Conservation (phyloP, 768 basidiomycete genomes). For the Tulasnella calospora region DNA sequence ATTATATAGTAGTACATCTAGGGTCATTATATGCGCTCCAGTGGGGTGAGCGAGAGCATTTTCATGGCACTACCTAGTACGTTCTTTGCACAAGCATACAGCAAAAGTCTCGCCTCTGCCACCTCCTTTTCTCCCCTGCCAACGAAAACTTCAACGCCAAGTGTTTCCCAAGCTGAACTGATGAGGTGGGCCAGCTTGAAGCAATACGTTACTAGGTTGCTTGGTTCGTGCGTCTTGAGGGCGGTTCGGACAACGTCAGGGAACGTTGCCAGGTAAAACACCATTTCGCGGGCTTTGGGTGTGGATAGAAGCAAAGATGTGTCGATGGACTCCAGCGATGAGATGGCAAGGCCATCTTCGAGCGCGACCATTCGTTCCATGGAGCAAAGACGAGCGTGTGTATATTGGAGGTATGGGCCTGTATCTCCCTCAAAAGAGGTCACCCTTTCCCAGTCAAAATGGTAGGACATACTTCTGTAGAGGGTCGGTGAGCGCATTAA, state of each 20-base stretch:
- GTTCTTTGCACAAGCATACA: slow-evolving; percentile 42
- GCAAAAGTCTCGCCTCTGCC: slow-evolving; percentile 41
- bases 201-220: slow-evolving; percentile 40
- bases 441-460: slow-evolving; percentile 43
- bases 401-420: slow-evolving; percentile 46
- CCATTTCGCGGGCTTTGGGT: slow-evolving; percentile 41
- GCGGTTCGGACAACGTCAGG: slow-evolving; percentile 41
- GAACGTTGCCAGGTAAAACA: slow-evolving; percentile 41
- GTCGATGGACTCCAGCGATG: slow-evolving; percentile 35
- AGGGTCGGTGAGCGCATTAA: background rate
- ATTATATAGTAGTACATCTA: background rate
- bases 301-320: slow-evolving; percentile 37
- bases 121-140: slow-evolving; percentile 31
- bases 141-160: slow-evolving; percentile 36
- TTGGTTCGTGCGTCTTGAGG: slow-evolving; percentile 38
- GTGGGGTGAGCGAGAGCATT: slow-evolving; percentile 42
- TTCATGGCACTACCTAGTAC: slow-evolving; percentile 42
- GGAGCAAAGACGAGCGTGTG: slow-evolving; percentile 45
- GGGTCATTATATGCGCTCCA: slow-evolving; percentile 41
- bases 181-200: slow-evolving; percentile 41
- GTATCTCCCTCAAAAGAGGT: slow-evolving; percentile 47
- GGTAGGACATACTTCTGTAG: slow-evolving; percentile 43
- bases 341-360: slow-evolving; percentile 32
- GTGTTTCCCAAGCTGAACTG: slow-evolving; percentile 40
- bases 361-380: slow-evolving; percentile 42